Conservation (phyloP, 2,329 filamentous ascomycete species). For the Zymoseptoria pseudotritici region DNA sequence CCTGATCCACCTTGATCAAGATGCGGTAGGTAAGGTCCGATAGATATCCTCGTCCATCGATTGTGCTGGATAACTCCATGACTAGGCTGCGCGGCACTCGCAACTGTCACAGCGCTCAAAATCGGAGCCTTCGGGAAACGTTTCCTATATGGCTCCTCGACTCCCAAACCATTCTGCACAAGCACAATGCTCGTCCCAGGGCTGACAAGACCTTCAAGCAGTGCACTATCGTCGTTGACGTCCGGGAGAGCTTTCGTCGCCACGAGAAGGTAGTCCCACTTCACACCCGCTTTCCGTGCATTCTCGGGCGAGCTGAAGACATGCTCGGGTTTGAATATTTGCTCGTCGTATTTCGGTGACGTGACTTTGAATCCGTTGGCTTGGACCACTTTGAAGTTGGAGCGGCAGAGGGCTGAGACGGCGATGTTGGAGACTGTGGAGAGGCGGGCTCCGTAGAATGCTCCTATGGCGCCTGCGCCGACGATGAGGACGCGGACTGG, state of each 20-base stretch:
- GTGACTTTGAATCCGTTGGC: slow-evolving; percentile 55
- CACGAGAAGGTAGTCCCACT: slow-evolving; percentile 61
- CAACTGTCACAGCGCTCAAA: slow-evolving; percentile 61
- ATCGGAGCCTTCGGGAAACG: slow-evolving; percentile 56
- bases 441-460: slow-evolving; percentile 63
- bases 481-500: slow-evolving; percentile 57
- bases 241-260: slow-evolving; percentile 66
- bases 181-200: slow-evolving; percentile 53
- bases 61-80: slow-evolving; percentile 62
- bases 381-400: slow-evolving; percentile 61
- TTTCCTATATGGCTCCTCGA: slow-evolving; percentile 57
- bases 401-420: slow-evolving; percentile 65
- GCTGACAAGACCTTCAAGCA: slow-evolving; percentile 54
- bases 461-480: slow-evolving; percentile 64
- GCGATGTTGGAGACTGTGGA: slow-evolving; percentile 46
- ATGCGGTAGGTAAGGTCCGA: slow-evolving; percentile 57
- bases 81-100: slow-evolving; percentile 58
- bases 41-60: slow-evolving; percentile 64
- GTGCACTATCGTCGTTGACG: slow-evolving; percentile 53
- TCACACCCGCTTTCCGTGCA: slow-evolving; percentile 40
- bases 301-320: slow-evolving; percentile 56
- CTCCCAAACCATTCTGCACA: slow-evolving; percentile 65
- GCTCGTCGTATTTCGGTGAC: slow-evolving; percentile 61
- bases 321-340: slow-evolving; percentile 54
- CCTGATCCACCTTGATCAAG: slow-evolving; percentile 30